Base-by-base conservation (phyloP, 768 basidiomycete genomes). In the Pleurotus cornucopiae region DNA sequence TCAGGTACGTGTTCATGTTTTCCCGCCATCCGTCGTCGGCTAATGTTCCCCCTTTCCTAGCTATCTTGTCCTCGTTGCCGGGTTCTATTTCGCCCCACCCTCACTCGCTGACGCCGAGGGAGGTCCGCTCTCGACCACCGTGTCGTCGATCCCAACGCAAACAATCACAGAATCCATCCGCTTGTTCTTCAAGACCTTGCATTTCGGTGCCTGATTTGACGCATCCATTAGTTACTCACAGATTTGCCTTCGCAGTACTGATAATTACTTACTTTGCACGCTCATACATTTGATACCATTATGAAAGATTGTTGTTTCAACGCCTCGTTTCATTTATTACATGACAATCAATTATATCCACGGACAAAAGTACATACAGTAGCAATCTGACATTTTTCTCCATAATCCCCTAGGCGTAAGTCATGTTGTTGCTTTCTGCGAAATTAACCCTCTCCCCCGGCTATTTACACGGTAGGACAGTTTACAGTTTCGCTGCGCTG, bases 71-170 rank as follows among this genome's bases (percentile, higher is more conserved):
- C 84, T 99, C 34, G 71, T 82, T 37, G 82, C 91, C 26, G 97
- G 97, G 18, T 99, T 98, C 76, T 98, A 88, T 76, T 96, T 85
- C 63, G 95, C 92, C 2, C 91, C 91, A n/a, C 66, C 72, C 3
- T 64, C 69, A 1, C 69, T 73, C 23, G 68, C 72, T 23, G 74
- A 76, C 54, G 60, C 72, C 9, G 76, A 76, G 58, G 66, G 69
- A 67, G 70, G 69, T 30, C n/a, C 16, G 4, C 66, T 72, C 55
- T 44, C 46, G 46, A 43, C 48, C 62, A 51, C 60, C 14, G 16
- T 58, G 21, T 71, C 66, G 49, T 72, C 75, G 46, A 75, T 73
- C 59, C 66, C 73, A 40, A 66, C 71, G 18, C 60, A 78, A 54
- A 72, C 73, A 43, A 47, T 73, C 39, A 68, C 68, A 60, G 73